Evolutionary conservation across 495 filamentous ascomycete species (phyloP), one percentile per base, ranked within the genome.

Genomic region (Tuber umbilicatum): DNA sequence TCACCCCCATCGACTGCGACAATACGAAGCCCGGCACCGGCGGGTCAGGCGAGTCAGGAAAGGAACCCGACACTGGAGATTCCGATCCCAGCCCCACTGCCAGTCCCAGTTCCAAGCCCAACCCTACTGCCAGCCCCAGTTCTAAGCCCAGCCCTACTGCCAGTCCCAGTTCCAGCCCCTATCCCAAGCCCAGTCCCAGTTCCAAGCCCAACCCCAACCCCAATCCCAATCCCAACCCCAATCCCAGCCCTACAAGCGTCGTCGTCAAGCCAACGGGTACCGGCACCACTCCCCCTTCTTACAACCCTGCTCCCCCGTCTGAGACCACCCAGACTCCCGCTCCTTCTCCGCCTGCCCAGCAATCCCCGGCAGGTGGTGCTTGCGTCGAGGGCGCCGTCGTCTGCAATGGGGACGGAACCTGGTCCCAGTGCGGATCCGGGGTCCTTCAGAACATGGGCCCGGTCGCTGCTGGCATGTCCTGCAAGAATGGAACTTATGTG

Each of bases 381-480:
- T 77, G 73, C 42, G 19, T 23, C 2, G 75, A 77, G 19, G 75
- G 75, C n/a, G 19, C 23, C 7, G 27, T 77, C 42, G 45, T 71
- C 23, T 77, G 75, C 45, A 75, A 74, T 47, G 39, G 21, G 73
- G n/a, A 70, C 45, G 38, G 23, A 47, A 77, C 75, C 41, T 77
- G 75, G 75, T 75, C 75, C 14, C 55, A 67, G 75, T 77, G 75
- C 68, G 73, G 72, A 16, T 71, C 68, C n/a, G 73, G 75, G 2
- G 5, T 12, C 42, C 35, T 45, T 35, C 45, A 67, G 67, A 31
- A 43, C 6, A 77, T 77, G 73, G 75, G 75, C 31, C 10, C 0
- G 16, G 42, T 70, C 35, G 37, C 74, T 12, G 3, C 72, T 2
- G 74, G 74, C 10, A 74, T 73, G 74, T 27, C 45, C 27, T 76